phyloP scores from a whole-genome alignment of 1,284 basidiomycete species.

The Boletus subluridellus region DNA sequence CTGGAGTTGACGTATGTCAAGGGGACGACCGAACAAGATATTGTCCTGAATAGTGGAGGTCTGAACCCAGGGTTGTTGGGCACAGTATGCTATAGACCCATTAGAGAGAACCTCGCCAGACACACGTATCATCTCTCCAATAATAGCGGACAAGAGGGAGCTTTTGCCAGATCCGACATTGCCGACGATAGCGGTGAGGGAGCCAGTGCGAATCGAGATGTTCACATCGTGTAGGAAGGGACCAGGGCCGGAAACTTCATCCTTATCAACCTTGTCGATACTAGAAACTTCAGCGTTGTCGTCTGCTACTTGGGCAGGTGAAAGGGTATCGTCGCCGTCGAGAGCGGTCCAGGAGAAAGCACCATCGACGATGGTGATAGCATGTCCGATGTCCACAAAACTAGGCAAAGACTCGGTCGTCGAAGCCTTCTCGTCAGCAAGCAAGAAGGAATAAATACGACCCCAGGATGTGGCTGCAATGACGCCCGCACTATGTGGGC shows the following conservation, averaged over 20 bases:
- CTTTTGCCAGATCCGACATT: conserved; percentile 40
- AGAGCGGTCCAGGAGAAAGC: conserved; percentile 25
- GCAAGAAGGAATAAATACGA: conserved; percentile 26
- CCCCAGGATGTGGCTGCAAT: conserved; percentile 33
- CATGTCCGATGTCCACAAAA: conserved; percentile 15
- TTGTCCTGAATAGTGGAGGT: conserved; percentile 43
- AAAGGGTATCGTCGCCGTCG: neutral
- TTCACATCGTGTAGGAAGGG: conserved; percentile 40
- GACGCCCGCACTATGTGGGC: conserved; percentile 33
- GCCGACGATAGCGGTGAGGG: conserved; percentile 52
- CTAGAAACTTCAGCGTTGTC: conserved; percentile 10
- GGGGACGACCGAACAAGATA: conserved; percentile 54
- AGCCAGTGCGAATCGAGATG: conserved; percentile 44
- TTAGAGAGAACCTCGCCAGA: conserved; percentile 50
- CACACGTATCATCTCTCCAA: conserved; percentile 52
- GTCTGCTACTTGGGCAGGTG: neutral
- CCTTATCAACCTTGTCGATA: conserved; percentile 10
- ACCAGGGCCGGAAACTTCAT: conserved; percentile 10
- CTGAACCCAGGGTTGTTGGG: conserved; percentile 59
- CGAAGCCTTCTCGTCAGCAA: conserved; percentile 27
- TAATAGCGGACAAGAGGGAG: conserved; percentile 42
- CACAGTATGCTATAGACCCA: conserved; percentile 54
- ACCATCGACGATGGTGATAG: conserved; percentile 24
- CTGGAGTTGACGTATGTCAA: conserved; percentile 36
- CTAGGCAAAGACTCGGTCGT: neutral